Evolutionary conservation across 2,329 filamentous ascomycete species (phyloP), one percentile per base, ranked within the genome.

Genomic region (Allantophomopsis lycopodina): DNA sequence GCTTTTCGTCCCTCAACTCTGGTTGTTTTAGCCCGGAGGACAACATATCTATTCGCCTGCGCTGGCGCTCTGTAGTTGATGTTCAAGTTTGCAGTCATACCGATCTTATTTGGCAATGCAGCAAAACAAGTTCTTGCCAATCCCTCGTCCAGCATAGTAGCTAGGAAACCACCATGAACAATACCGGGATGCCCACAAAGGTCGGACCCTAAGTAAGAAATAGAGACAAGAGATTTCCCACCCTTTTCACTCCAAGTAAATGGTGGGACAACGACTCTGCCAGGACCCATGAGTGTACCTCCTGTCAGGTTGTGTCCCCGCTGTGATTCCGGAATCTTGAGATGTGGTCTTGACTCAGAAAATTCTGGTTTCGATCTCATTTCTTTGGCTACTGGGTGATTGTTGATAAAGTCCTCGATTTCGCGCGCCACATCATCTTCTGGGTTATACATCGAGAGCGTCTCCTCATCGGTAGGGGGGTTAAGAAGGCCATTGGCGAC

Each of bases 1-100:
- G 87, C 89, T 65, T 96, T 96, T 45, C 91, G 71, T 1, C 91
- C 89, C 55, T 96, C 87, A 1, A 89, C 83, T 63, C 82, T 88
- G 8, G 74, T 79, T 15, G 88, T 94, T 55, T 76, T 73, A 4
- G 85, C 88, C 45, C 73, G 71, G 42, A 98, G 62, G 34, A 94
- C 84, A 21, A 93, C 65, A 55, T 82, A 91, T 44, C 73, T 73
- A 16, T 76, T 73, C 5, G 87, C 86, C 50, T 73, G 76, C 35
- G 83, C 80, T 4, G 91, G 91, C 44, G 76, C 76, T 50, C 81
- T 77, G 61, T 95, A 98, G 59, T 93, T 79, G 49, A 83, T 65
- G 49, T 73, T 87, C 50, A 98, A 64, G 54, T 79, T 89, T 38
- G 89, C 91, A 32, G 91, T 96, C 57, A 95, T 71, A 44, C 80